A percentile compares a stretch with the other conserved stretches of the same genome.
Evolutionary conservation across 345 rosid species (phyloP).

Genomic region (Populus nigra): DNA sequence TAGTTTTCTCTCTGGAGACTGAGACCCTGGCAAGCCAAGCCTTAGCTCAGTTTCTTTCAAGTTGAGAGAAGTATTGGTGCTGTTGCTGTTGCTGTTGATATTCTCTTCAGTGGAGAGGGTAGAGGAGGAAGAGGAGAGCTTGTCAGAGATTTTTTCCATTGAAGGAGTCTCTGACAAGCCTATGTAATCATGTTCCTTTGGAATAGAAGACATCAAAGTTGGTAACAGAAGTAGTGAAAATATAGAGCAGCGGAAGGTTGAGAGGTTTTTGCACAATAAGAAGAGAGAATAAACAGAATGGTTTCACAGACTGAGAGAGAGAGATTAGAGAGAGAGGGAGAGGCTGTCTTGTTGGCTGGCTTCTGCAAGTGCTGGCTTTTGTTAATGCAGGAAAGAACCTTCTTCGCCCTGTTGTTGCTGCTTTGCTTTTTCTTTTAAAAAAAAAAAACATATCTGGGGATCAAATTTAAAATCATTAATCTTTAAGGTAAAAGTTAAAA

Average conservation of each 20-base stretch:
- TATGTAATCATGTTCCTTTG: constrained; percentile 68
- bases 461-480: too few species aligned
- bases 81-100: constrained; percentile 11
- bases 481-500: too few species aligned
- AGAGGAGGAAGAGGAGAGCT: constrained; percentile 39
- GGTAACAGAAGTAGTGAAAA: not conserved
- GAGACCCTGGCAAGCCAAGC: constrained; percentile 69
- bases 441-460: too few species aligned
- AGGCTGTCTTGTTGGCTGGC: not conserved
- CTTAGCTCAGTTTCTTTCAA: constrained; percentile 64
- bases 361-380: constrained; percentile 26
- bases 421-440: constrained; percentile 1
- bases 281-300: not conserved
- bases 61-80: constrained; percentile 29
- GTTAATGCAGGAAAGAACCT: constrained; percentile 46
- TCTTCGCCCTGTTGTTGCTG: constrained; percentile 43
- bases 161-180: constrained; percentile 50
- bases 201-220: constrained; percentile 43
- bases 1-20: constrained; percentile 51
- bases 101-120: constrained; percentile 24
- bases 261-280: not conserved
- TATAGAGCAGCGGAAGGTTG: not conserved
- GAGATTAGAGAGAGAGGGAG: not conserved
- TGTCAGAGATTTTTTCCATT: constrained; percentile 39
- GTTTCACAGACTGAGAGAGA: not conserved